These are phyloP conservation scores for Cercospora janseana DNA, from an alignment of 2,329 filamentous ascomycete species.

Conservation along the genomic window DNA sequence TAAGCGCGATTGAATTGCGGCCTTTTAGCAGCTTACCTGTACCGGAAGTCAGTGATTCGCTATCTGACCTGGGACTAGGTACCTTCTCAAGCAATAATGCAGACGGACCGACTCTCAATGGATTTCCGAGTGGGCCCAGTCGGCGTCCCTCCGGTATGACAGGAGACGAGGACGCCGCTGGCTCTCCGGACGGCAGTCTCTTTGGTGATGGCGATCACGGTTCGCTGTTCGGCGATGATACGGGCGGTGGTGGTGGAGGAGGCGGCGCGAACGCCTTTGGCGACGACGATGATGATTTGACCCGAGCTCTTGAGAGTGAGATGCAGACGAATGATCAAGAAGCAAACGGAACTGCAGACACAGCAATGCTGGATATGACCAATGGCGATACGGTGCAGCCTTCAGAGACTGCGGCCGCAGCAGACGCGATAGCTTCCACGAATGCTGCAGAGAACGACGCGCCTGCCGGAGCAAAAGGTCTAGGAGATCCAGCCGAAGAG, in stretches of 20 bases:
- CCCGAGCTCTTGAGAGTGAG: slow-evolving; percentile 64
- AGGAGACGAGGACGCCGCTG: slow-evolving; percentile 57
- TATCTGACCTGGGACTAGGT: slow-evolving; percentile 56
- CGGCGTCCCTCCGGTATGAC: slow-evolving; percentile 22
- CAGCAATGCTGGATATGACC: slow-evolving; percentile 47
- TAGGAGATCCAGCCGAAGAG: slow-evolving; percentile 16
- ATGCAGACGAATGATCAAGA: slow-evolving; percentile 40
- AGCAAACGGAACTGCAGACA: slow-evolving; percentile 34
- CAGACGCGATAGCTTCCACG: slow-evolving; percentile 1
- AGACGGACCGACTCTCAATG: slow-evolving; percentile 57
- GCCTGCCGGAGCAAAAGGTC: slow-evolving; percentile 33
- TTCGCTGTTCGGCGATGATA: slow-evolving; percentile 78
- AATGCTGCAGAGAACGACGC: slow-evolving; percentile 1
- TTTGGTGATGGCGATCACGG: slow-evolving; percentile 71
- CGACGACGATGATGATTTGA: slow-evolving; percentile 83
- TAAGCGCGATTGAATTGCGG: slow-evolving; percentile 81
- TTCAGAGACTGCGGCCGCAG: slow-evolving; percentile 5
- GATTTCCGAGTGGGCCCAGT: slow-evolving; percentile 43
- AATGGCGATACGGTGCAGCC: slow-evolving; percentile 42
- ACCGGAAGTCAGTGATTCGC: slow-evolving; percentile 67
- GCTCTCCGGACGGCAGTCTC: slow-evolving; percentile 72
- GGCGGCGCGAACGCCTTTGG: slow-evolving; percentile 59
- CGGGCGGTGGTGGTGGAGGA: slow-evolving; percentile 50
- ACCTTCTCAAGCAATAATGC: slow-evolving; percentile 76
- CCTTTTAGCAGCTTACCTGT: slow-evolving; percentile 74